Conservation (phyloP, 495 filamentous ascomycete genomes). For the Aspergillus coremiiformis region DNA sequence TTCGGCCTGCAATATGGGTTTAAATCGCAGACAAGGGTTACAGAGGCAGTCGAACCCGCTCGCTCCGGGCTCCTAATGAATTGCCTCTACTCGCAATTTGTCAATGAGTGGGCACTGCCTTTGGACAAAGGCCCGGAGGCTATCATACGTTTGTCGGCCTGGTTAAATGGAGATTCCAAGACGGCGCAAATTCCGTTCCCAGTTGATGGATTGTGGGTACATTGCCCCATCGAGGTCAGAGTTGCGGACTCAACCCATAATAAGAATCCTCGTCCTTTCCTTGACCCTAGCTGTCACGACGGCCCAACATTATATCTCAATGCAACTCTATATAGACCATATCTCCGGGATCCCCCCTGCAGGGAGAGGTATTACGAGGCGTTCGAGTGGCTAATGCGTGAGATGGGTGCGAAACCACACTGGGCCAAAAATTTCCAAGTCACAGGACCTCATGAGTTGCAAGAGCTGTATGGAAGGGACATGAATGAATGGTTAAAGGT, state of each 20-base stretch:
- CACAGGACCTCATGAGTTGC: slow-evolving; percentile 42
- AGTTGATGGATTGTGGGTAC: slow-evolving; percentile 72
- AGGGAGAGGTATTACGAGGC: slow-evolving; percentile 77
- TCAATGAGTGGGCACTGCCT: slow-evolving; percentile 96
- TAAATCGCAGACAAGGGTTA: slow-evolving; percentile 51
- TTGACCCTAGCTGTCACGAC: slow-evolving; percentile 62
- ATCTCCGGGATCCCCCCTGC: slow-evolving; percentile 72
- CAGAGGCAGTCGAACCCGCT: slow-evolving; percentile 68
- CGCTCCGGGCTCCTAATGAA: slow-evolving; percentile 84
- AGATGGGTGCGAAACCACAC: slow-evolving; percentile 82
- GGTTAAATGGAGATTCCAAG: slow-evolving; percentile 62
- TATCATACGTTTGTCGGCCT: slow-evolving; percentile 70
- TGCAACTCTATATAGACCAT: slow-evolving; percentile 90
- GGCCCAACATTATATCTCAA: slow-evolving; percentile 89
- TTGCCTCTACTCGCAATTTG: slow-evolving; percentile 91
- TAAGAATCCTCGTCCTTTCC: slow-evolving; percentile 55
- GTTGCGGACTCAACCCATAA: slow-evolving; percentile 65
- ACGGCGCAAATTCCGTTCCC: slow-evolving; percentile 68
- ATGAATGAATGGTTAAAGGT: slow-evolving; percentile 61
- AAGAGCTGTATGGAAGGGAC: slow-evolving; percentile 43
- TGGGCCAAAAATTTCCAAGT: slow-evolving; percentile 92
- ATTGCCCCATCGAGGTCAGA: slow-evolving; percentile 89
- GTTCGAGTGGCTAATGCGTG: slow-evolving; percentile 93
- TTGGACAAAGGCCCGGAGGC: slow-evolving; percentile 85
- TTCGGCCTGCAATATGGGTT: slow-evolving; percentile 96